Conservation (phyloP, 2,329 filamentous ascomycete genomes). For the Stemphylium beticola region DNA sequence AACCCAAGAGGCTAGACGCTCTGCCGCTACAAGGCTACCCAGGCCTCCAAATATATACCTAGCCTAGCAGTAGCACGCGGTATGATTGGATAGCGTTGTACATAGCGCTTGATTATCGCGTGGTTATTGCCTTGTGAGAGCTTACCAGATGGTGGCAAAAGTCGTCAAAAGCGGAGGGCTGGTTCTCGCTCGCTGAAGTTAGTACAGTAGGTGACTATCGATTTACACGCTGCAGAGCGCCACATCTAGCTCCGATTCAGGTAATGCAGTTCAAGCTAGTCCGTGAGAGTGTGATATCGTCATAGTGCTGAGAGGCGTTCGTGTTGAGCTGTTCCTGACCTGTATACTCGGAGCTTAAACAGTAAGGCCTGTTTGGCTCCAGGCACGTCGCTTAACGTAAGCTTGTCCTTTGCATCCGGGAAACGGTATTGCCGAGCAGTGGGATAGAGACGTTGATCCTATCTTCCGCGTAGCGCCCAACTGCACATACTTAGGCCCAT, state of each 20-base stretch:
- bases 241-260: background rate
- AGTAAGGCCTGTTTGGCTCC: background rate
- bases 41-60: background rate
- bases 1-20: background rate
- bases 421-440: background rate
- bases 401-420: background rate
- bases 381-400: background rate
- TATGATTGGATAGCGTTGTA: background rate
- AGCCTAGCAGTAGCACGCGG: background rate
- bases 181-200: background rate
- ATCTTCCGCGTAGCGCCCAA: background rate
- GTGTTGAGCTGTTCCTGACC: background rate
- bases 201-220: background rate
- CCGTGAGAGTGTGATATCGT: background rate
- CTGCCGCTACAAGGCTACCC: background rate
- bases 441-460: background rate
- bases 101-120: background rate
- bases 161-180: background rate
- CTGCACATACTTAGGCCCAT: background rate
- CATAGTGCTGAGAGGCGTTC: background rate
- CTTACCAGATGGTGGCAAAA: background rate
- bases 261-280: too few species aligned
- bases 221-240: background rate
- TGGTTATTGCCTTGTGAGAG: background rate
- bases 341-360: background rate